Evolutionary conservation across 169 alveolate genomes (phyloP), one percentile per base, ranked within the genome.

Genomic region (Blepharisma undulans): DNA sequence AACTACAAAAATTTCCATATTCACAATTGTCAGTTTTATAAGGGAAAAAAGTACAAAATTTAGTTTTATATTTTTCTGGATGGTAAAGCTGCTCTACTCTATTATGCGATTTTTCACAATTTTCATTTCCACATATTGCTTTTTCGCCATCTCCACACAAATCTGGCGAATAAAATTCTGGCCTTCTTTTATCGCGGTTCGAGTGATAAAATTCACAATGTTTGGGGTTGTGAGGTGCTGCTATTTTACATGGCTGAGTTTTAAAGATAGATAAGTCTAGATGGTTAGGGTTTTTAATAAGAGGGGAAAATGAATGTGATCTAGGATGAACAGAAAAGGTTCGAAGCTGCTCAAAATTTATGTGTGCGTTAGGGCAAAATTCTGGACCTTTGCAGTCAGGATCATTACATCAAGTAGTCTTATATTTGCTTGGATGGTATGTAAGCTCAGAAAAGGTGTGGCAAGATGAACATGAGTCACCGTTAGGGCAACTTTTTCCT

Each of bases 71-170:
- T 61, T 93, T 93, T 10, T 94, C 96, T 16, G 95, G 93, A 87
- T 93, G 95, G 80, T 96, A 96, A 19, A 96, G 86, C 87, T 94
- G 88, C 78, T 96, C 98, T 14, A 96, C 98, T 78, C 95, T 89
- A 80, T 93, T 96, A 87, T 96, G 98, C 12, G 96, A 88, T 72
- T 90, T 89, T 6, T 61, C 25, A 61, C 97, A 96, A 76, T 5
- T 48, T 22, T 82, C 89, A 33, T 78, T 29, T 27, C 84, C 74
- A 72, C 94, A 92, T 77, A 86, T 60, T 59, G 61, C 86, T 78
- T 60, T 79, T 89, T 89, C 92, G 74, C 33, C 66, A 22, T 89
- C 76, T 30, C 81, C 82, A 80, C 92, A 89, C 76, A 89, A 34
- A 79, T 89, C 92, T 29, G 81, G 74, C 19, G 84, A 59, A 19